Evolutionary conservation across 2,329 filamentous ascomycete species (phyloP).

Genomic region (Pyrenophora graminea): DNA sequence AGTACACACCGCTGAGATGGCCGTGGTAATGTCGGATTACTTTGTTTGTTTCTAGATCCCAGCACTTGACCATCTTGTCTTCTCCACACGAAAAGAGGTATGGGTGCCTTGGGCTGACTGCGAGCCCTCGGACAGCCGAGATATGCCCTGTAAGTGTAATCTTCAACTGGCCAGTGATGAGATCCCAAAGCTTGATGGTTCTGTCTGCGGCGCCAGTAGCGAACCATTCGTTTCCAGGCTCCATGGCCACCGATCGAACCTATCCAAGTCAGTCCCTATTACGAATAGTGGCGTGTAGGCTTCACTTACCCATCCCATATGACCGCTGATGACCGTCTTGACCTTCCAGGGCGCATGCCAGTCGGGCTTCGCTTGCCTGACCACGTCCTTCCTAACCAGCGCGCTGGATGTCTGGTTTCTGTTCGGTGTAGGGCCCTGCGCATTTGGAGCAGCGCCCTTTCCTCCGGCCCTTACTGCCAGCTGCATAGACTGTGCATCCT

Average conservation of each 20-base stretch:
- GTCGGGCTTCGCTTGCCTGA: conserved; percentile 75
- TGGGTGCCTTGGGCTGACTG: conserved; percentile 89
- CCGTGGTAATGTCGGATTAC: conserved; percentile 87
- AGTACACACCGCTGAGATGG: conserved; percentile 94
- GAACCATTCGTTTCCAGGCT: conserved; percentile 97
- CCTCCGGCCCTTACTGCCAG: conserved; percentile 58
- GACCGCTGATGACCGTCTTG: conserved; percentile 95
- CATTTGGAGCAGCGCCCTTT: conserved; percentile 56
- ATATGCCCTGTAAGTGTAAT: conserved; percentile 40
- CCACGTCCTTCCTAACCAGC: conserved; percentile 65
- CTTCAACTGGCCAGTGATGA: conserved; percentile 70
- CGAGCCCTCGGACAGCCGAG: conserved; percentile 64
- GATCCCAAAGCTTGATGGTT: conserved; percentile 93
- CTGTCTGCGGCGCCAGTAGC: conserved; percentile 92
- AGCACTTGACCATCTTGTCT: conserved; percentile 99
- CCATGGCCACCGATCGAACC: conserved; percentile 74
- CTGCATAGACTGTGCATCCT: conserved; percentile 58
- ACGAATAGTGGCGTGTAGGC: neutral
- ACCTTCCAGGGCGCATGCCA: conserved; percentile 99
- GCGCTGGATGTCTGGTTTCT: conserved; percentile 58
- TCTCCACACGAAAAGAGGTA: conserved; percentile 98
- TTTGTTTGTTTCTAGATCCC: conserved; percentile 99
- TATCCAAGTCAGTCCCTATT: conserved; percentile 57
- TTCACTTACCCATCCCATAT: conserved; percentile 80
- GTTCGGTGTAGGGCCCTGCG: conserved; percentile 59